Conservation (phyloP, 1,284 basidiomycete genomes). For the Austropuccinia psidii region DNA sequence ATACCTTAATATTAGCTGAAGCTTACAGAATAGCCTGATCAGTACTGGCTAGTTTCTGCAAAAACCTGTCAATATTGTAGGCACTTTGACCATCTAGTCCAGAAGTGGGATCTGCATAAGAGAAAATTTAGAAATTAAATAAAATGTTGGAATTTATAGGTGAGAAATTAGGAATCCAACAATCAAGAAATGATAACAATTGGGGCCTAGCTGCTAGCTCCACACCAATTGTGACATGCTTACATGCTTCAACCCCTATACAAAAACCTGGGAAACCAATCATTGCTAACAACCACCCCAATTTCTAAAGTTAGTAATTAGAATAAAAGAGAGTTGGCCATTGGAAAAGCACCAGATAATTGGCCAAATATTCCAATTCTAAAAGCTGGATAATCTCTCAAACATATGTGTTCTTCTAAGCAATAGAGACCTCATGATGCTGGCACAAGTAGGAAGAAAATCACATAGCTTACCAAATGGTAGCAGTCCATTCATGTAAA, state of each 20-base stretch:
- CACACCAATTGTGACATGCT: slow-evolving; percentile 58
- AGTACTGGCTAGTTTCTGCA: slow-evolving; percentile 69
- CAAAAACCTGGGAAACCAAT: slow-evolving; percentile 51
- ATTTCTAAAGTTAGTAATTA: neutral
- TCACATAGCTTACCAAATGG: slow-evolving; percentile 56
- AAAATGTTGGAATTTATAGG: slow-evolving; percentile 36
- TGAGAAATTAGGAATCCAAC: slow-evolving; percentile 36
- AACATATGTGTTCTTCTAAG: slow-evolving; percentile 54
- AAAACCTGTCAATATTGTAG: slow-evolving; percentile 72
- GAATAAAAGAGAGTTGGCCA: neutral
- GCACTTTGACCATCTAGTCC: slow-evolving; percentile 82
- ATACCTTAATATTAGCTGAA: slow-evolving; percentile 38
- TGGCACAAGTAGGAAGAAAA: slow-evolving; percentile 58
- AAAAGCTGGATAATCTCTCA: slow-evolving; percentile 54
- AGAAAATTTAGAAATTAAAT: slow-evolving; percentile 37
- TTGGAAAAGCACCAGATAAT: slow-evolving; percentile 50
- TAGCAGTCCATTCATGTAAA: slow-evolving; percentile 67
- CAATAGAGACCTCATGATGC: slow-evolving; percentile 51
- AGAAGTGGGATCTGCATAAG: slow-evolving; percentile 53
- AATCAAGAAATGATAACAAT: slow-evolving; percentile 48
- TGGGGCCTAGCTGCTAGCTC: slow-evolving; percentile 54
- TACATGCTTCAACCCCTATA: slow-evolving; percentile 54
- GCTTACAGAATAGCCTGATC: slow-evolving; percentile 60
- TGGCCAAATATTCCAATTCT: slow-evolving; percentile 52
- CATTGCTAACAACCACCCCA: slow-evolving; percentile 32